A percentile compares a stretch with the other conserved stretches of the same genome.
Evolutionary conservation across 2,329 filamentous ascomycete species (phyloP).

Genomic region (Aspergillus aculeatus): DNA sequence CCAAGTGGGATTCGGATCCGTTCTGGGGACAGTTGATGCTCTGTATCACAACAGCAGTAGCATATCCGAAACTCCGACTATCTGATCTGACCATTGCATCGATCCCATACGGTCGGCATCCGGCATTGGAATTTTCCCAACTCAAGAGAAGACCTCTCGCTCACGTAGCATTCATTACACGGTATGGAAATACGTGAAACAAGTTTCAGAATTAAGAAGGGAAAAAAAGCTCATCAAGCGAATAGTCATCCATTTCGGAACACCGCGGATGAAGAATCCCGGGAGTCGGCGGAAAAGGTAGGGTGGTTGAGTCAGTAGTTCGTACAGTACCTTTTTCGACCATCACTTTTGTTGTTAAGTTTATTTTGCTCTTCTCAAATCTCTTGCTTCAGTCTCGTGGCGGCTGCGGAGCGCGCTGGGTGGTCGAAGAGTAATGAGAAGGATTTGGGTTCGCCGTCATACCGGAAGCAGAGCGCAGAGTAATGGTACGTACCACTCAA

Average conservation of each 20-base stretch:
- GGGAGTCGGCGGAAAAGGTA: not conserved
- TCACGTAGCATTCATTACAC: not conserved
- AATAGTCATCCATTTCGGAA: not conserved
- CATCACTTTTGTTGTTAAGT: not conserved
- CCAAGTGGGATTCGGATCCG: conserved; percentile 6
- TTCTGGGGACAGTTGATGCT: not conserved
- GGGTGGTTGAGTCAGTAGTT: too few relatives aligned
- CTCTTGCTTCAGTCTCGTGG: not conserved
- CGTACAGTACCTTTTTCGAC: not conserved
- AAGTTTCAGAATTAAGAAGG: not conserved
- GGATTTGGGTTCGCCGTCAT: not conserved
- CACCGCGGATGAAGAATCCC: conserved; percentile 1
- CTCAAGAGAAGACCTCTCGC: not conserved
- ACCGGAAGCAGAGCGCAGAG: not conserved
- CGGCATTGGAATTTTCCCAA: not conserved
- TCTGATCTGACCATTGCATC: conserved; percentile 13
- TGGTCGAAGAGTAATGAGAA: not conserved
- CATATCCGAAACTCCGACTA: conserved; percentile 4
- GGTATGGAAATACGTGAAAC: not conserved
- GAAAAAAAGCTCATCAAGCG: not conserved
- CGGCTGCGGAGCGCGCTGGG: not conserved
- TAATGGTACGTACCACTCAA: not conserved
- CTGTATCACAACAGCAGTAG: conserved; percentile 5
- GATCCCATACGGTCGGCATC: not conserved
- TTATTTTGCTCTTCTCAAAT: not conserved